Evolutionary conservation across 2,329 filamentous ascomycete species (phyloP), one percentile per base, ranked within the genome.

Genomic region (Phaeosphaeriaceae sp.): DNA sequence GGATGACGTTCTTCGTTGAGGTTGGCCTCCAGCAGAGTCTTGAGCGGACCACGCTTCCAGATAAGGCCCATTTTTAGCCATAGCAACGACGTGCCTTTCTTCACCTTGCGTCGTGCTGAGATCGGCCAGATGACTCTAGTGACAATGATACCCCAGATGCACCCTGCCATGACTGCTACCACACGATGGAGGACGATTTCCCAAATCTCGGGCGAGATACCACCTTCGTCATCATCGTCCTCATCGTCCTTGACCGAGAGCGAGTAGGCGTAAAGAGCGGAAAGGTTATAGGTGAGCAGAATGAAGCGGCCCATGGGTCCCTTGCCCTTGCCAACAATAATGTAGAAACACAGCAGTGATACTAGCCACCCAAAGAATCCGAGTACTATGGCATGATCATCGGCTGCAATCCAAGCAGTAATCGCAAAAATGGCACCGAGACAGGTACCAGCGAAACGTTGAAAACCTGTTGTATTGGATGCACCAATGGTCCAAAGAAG

Each of bases 31-130:
- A 83, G 73, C 15, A 97, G 84, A 7, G 89, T 87, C 4, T 91
- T 89, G 22, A 99, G 82, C 0, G 95, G 95, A 9, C 96, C 94
- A 46, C 93, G 88, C 79, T 94, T 96, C 95, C 95, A 99, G 64
- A 98, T 93, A 33, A 99, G 84, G 17, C 93, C 92, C 88, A 99
- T 93, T 57, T 96, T 91, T 7, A 99, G 84, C 86, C 95, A 98
- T 13, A 99, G 82, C n/a, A 97, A 83, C 25, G 92, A 91, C 11
- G 97, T 84, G 1, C 94, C 94, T 69, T 96, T 90, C 71, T 95
- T 92, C 69, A 98, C 89, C 78, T 96, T 96, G 62, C 86, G 84
- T 45, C 95, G 86, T 1, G 93, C 95, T 31, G 92, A 95, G 61
- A 97, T 96, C 9, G 95, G 95, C 92, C 93, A 98, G 63, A 99